These are phyloP conservation scores for Pseudohyphozyma bogoriensis DNA, from an alignment of 768 basidiomycete species.

Conservation along the genomic window DNA sequence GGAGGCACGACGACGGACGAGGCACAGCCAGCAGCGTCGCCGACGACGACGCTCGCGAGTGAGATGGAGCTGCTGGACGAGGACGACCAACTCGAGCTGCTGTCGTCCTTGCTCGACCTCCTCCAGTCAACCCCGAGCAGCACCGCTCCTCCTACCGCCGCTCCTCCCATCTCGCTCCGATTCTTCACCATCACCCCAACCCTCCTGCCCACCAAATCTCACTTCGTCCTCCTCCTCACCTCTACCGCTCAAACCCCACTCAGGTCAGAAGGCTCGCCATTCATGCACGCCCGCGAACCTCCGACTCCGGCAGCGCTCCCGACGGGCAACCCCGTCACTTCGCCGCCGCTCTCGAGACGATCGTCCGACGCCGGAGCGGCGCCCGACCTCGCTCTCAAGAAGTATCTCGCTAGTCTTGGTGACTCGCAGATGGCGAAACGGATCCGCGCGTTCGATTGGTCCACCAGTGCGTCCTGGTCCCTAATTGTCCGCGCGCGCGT, in stretches of 20 bases:
- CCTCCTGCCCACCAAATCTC: neutral
- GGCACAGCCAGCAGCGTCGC: too few species aligned
- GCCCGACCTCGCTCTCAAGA: neutral
- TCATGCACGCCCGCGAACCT: neutral
- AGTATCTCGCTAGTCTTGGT: constrained; percentile 1
- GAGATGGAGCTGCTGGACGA: neutral
- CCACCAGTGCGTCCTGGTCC: neutral
- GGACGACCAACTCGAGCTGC: neutral
- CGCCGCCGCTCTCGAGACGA: too few species aligned
- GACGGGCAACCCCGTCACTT: neutral
- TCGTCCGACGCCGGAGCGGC: too few species aligned
- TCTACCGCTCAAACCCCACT: neutral
- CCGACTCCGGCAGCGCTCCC: neutral
- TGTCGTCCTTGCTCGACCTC: neutral
- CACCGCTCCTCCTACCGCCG: neutral
- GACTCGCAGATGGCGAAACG: constrained; percentile 10
- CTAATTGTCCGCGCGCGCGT: neutral
- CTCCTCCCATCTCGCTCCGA: neutral
- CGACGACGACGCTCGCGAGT: too few species aligned
- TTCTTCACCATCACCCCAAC: neutral
- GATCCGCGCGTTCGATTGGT: constrained; percentile 9
- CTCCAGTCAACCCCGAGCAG: neutral
- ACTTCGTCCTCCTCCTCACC: neutral
- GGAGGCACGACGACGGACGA: neutral
- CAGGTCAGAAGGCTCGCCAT: neutral